Evolutionary conservation across 1,284 basidiomycete genomes (phyloP), one percentile per base, ranked within the genome.

Genomic region (Cerioporus squamosus): DNA sequence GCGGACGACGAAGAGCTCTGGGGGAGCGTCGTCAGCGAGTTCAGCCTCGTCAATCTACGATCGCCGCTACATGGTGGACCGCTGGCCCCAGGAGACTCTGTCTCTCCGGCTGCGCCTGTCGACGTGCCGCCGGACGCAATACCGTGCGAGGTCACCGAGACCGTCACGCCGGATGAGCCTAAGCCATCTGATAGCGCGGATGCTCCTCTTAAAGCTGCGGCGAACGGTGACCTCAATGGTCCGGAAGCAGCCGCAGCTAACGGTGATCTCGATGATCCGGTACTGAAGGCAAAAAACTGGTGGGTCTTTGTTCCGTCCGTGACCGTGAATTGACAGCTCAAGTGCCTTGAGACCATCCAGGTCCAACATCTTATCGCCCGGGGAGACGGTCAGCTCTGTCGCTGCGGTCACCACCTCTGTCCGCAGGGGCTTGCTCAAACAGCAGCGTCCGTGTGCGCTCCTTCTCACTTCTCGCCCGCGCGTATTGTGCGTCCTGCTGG

Each of bases 21-120:
- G 63, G 63, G 60, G 15, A 54, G 49, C 43, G 53, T 64, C 20
- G 63, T 64, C n/a, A 52, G 61, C 33, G 60, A 61, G 17, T 64
- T 64, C 42, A 61, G 60, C 44, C 57, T 56, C 17, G 55, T 55
- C 22, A 55, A 61, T 31, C 17, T 64, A 17, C 54, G 51, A 22
- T 51, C 59, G 24, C 52, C 57, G 22, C 50, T 53, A n/a, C 45
- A 45, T 40, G 47, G 48, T 44, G 54, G 55, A 18, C 47, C 55
- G n/a, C 38, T 7, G 14, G 33, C 23, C 22, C 22, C 20, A 6
- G 40, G n/a, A 8, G 18, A 43, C 5, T 10, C 10, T 6, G 17
- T 12, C 5, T 43, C 40, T 20, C 12, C 43, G 14, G 17, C 57
- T 3, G 15, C 44, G 17, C 56, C 59, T 12, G 36, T 56, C 1